phyloP scores from a whole-genome alignment of 805 yeast genomes.

The Candida takata region DNA sequence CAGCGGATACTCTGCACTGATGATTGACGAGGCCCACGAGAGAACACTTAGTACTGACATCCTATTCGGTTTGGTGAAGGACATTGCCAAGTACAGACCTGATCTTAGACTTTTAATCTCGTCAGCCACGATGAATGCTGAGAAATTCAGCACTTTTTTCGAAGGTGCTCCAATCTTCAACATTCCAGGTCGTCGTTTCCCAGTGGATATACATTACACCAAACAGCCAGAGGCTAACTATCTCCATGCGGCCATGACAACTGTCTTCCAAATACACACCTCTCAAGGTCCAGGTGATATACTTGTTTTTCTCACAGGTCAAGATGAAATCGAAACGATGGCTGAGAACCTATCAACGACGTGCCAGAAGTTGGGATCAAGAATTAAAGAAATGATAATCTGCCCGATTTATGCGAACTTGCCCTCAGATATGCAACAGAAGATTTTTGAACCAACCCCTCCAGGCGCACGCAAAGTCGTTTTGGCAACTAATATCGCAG shows the following conservation, averaged over 20 bases:
- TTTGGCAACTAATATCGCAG: conserved; percentile 94
- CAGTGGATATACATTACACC: conserved; percentile 81
- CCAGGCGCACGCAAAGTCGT: conserved; percentile 74
- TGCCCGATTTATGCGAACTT: conserved; percentile 89
- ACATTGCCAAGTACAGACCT: conserved; percentile 51
- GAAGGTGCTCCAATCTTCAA: conserved; percentile 77
- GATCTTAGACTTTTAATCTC: conserved; percentile 76
- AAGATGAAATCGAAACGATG: conserved; percentile 87
- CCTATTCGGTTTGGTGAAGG: conserved; percentile 72
- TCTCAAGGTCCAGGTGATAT: conserved; percentile 76
- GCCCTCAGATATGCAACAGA: conserved; percentile 76
- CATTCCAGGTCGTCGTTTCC: conserved; percentile 90
- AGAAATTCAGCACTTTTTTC: conserved; percentile 77
- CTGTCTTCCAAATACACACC: conserved; percentile 80
- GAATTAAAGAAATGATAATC: conserved; percentile 49
- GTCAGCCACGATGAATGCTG: conserved; percentile 92
- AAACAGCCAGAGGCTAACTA: conserved; percentile 87
- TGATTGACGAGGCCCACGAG: conserved; percentile 97
- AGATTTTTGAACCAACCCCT: conserved; percentile 86
- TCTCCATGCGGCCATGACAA: conserved; percentile 79
- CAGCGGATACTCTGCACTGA: conserved; percentile 64
- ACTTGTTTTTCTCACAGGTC: conserved; percentile 88
- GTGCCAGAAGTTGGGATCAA: conserved; percentile 47
- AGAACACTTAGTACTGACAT: conserved; percentile 89
- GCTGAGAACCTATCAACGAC: conserved; percentile 69